Evolutionary conservation across 1,284 basidiomycete species (phyloP).

Genomic region (Marasmius fiardii): DNA sequence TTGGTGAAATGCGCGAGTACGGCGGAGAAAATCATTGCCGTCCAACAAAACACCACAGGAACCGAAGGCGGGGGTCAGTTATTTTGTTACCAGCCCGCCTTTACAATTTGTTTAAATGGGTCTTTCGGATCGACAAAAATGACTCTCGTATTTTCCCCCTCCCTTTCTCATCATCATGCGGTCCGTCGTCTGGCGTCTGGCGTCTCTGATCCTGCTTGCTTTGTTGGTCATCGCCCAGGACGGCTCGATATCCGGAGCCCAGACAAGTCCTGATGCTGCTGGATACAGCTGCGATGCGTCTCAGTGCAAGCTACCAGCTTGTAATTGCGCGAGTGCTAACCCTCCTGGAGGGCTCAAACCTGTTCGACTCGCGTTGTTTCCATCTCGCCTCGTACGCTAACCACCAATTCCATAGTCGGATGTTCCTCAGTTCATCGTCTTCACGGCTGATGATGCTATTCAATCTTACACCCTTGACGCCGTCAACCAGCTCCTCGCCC

Average conservation of each 20-base stretch:
- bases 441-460: slow-evolving; percentile 71
- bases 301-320: slow-evolving; percentile 65
- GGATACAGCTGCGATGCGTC: slow-evolving; percentile 69
- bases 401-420: slow-evolving; percentile 39
- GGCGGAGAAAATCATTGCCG: no score
- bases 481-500: slow-evolving; percentile 72
- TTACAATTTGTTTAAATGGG: no score
- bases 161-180: background rate
- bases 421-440: slow-evolving; percentile 70
- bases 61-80: no score
- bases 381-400: slow-evolving; percentile 9
- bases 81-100: no score
- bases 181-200: background rate
- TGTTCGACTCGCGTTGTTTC: slow-evolving; percentile 35
- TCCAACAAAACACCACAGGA: no score
- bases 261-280: slow-evolving; percentile 45
- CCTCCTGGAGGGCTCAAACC: slow-evolving; percentile 68
- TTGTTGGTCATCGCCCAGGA: slow-evolving; percentile 42
- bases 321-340: slow-evolving; percentile 68
- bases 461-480: slow-evolving; percentile 72
- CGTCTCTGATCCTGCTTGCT: background rate
- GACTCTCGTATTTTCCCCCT: no score
- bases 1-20: no score
- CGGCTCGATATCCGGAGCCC: slow-evolving; percentile 45
- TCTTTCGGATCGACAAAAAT: no score